Evolutionary conservation across 441 rosid species (phyloP).

Genomic region (Gossypium davidsonii): DNA sequence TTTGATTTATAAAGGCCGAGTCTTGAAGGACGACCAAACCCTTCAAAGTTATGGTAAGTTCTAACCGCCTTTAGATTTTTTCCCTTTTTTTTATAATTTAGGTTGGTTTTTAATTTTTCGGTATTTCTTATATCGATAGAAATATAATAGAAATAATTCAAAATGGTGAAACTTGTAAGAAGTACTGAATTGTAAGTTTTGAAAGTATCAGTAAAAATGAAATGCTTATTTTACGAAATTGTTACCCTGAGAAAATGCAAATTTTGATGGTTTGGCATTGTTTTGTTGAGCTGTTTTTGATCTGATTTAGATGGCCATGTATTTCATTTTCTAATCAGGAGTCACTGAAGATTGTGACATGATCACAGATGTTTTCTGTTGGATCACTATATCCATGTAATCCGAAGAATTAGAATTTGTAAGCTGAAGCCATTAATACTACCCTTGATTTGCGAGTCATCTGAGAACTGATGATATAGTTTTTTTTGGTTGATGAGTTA

Average conservation of each 20-base stretch:
- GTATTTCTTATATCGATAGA: background rate
- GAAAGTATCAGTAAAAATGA: background rate
- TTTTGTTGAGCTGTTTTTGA: background rate
- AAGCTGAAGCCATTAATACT: background rate
- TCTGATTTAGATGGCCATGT: background rate
- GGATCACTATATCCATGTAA: background rate
- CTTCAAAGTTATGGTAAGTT: slow-evolving; percentile 52
- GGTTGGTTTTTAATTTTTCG: background rate
- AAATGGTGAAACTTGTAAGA: background rate
- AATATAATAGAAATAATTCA: background rate
- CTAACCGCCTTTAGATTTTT: background rate
- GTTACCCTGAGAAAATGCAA: background rate
- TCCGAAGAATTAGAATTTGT: background rate
- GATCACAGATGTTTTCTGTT: background rate
- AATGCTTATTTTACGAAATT: background rate
- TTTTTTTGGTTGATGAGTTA: background rate
- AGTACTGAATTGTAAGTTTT: background rate
- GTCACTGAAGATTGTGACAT: background rate
- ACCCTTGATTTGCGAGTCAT: background rate
- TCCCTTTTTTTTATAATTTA: background rate
- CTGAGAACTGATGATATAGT: background rate
- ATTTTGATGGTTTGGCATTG: background rate
- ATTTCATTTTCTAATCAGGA: background rate
- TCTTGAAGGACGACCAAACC: slow-evolving; percentile 62
- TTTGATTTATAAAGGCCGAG: slow-evolving; percentile 72